Conservation (phyloP, 2,329 filamentous ascomycete species). For the Colletotrichum lini region DNA sequence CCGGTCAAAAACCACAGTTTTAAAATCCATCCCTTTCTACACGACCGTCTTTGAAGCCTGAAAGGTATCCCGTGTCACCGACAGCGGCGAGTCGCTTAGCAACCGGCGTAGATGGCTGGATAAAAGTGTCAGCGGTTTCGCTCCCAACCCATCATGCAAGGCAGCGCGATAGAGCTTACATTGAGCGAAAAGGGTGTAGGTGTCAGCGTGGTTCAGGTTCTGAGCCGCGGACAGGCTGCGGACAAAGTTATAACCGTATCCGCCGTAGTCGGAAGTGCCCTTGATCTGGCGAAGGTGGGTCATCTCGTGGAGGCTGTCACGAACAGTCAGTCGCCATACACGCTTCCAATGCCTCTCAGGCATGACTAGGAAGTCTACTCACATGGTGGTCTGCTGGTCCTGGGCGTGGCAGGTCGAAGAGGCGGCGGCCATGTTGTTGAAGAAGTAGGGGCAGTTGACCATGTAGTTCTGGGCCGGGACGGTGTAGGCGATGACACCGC, state of each 20-base stretch:
- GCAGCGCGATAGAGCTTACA: not conserved
- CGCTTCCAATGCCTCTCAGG: no score
- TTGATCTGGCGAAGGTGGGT: conserved; percentile 71
- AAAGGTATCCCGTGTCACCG: not conserved
- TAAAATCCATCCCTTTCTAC: not conserved
- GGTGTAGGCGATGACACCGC: conserved; percentile 72
- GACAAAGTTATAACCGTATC: conserved; percentile 68
- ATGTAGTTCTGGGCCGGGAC: conserved; percentile 67
- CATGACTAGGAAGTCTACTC: no score
- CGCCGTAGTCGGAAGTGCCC: conserved; percentile 69
- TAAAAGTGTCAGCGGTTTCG: not conserved
- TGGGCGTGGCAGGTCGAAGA: conserved; percentile 30
- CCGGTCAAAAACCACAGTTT: not conserved
- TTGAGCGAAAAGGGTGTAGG: conserved; percentile 60
- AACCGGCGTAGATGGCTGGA: conserved; percentile 54
- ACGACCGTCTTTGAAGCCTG: not conserved
- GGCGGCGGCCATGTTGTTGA: conserved; percentile 25
- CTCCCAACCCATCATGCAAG: no score
- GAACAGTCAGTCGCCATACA: not conserved
- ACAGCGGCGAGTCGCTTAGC: conserved; percentile 47
- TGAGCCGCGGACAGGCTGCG: conserved; percentile 59
- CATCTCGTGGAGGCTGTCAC: conserved; percentile 71
- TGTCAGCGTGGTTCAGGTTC: conserved; percentile 75
- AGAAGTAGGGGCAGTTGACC: conserved; percentile 65
- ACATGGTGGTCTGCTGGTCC: conserved; percentile 70